These are phyloP conservation scores for Dendrocalamus sinicus DNA, from an alignment of 176 grass and related monocot species.

Conservation along the genomic window DNA sequence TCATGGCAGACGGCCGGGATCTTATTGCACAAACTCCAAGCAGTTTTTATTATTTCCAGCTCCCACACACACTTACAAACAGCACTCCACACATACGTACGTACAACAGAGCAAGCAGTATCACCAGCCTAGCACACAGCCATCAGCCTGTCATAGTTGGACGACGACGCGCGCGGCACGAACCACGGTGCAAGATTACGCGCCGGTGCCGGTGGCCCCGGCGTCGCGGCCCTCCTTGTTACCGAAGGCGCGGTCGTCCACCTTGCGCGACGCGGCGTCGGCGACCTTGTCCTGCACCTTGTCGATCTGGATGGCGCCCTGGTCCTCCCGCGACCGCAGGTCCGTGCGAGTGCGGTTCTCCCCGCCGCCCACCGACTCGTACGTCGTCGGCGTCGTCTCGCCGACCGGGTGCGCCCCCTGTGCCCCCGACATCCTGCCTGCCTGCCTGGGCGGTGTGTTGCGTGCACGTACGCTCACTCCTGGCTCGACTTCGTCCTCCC, in stretches of 20 bases:
- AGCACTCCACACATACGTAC: not conserved
- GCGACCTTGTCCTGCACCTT: slow-evolving; percentile 70
- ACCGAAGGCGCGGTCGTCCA: slow-evolving; percentile 38
- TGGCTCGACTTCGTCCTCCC: not conserved
- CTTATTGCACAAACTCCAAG: not conserved
- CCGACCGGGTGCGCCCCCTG: slow-evolving; percentile 61
- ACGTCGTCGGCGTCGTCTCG: slow-evolving; percentile 58
- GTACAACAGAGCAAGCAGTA: not conserved
- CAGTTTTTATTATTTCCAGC: not conserved
- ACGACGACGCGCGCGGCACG: not conserved
- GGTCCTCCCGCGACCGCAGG: slow-evolving; percentile 56
- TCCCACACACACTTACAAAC: slow-evolving; percentile 5
- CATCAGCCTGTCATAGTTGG: not conserved
- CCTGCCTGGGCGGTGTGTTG: not conserved
- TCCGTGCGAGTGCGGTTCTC: slow-evolving; percentile 60
- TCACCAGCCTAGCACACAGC: too few relatives aligned
- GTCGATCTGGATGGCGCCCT: slow-evolving; percentile 67
- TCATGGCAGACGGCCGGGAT: not conserved
- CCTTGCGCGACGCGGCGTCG: slow-evolving; percentile 41
- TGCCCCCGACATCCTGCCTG: slow-evolving; percentile 49
- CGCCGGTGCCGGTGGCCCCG: slow-evolving; percentile 45
- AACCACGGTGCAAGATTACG: not conserved
- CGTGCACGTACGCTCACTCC: not conserved
- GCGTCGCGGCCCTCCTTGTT: slow-evolving; percentile 27
- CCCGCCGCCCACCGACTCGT: slow-evolving; percentile 66